Evolutionary conservation across 1,284 basidiomycete genomes (phyloP).

Genomic region (Leccinum fuscescens): DNA sequence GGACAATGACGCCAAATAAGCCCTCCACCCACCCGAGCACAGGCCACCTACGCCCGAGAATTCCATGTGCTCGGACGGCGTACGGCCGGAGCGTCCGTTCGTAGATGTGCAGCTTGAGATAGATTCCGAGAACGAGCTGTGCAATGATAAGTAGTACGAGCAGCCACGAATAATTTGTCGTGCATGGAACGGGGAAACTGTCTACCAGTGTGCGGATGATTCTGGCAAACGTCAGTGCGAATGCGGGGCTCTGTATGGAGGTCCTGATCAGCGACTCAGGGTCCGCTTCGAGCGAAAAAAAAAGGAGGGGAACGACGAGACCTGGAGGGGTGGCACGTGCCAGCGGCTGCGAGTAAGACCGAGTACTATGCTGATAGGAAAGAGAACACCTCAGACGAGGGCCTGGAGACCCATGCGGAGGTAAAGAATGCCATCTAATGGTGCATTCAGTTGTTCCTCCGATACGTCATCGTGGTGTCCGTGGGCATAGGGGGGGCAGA

Average conservation of each 20-base stretch:
- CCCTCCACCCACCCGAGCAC: conserved; percentile 88
- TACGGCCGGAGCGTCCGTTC: conserved; percentile 63
- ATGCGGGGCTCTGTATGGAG: conserved; percentile 55
- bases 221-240: conserved; percentile 68
- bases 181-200: too few relatives aligned
- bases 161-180: too few relatives aligned
- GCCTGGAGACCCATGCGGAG: conserved; percentile 78
- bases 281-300: neutral
- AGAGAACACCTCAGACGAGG: conserved; percentile 69
- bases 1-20: conserved; percentile 68
- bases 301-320: conserved; percentile 28
- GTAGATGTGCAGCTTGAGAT: conserved; percentile 69
- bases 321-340: conserved; percentile 81
- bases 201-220: conserved; percentile 39
- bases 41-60: conserved; percentile 85
- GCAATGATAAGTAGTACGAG: too few relatives aligned
- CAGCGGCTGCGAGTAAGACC: conserved; percentile 73
- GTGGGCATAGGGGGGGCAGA: conserved; percentile 46
- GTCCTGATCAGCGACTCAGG: neutral
- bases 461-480: conserved; percentile 56
- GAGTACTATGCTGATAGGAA: conserved; percentile 38
- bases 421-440: conserved; percentile 76
- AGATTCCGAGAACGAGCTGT: too few relatives aligned
- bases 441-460: conserved; percentile 62
- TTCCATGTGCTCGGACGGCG: too few relatives aligned